A percentile compares a stretch with the other conserved stretches of the same genome.
Evolutionary conservation across 2,329 filamentous ascomycete species (phyloP).

Genomic region (Fulvia fulva): DNA sequence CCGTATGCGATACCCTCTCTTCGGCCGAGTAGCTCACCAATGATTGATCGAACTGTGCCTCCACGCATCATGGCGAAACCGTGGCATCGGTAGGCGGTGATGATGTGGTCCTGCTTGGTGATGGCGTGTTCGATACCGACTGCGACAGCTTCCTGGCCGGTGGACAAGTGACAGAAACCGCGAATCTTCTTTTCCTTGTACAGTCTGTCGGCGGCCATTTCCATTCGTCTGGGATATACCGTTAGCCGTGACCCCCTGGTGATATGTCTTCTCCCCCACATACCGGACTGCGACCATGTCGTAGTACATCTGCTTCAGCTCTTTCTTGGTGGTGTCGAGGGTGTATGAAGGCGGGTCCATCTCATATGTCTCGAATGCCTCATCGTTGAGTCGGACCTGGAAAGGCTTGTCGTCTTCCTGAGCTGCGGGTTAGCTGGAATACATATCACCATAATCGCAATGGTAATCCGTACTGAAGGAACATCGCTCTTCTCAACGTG

Average conservation of each 20-base stretch:
- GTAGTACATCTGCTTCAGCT: conserved; percentile 98
- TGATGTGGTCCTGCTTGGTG: conserved; percentile 84
- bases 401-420: conserved; percentile 94
- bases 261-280: conserved; percentile 31
- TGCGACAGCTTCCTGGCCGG: conserved; percentile 94
- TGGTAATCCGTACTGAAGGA: conserved; percentile 53
- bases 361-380: conserved; percentile 99
- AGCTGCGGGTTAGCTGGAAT: conserved; percentile 10
- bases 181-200: conserved; percentile 99
- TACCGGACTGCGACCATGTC: conserved; percentile 96
- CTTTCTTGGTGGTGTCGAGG: conserved; percentile 89
- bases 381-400: conserved; percentile 86
- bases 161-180: conserved; percentile 98
- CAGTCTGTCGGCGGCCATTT: conserved; percentile 96
- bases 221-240: conserved; percentile 73
- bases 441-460: not conserved
- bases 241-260: conserved; percentile 17
- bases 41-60: conserved; percentile 83
- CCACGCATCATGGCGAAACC: conserved; percentile 97
- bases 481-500: conserved; percentile 77
- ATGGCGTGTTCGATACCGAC: conserved; percentile 96
- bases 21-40: conserved; percentile 90
- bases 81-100: conserved; percentile 98
- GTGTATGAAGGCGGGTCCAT: conserved; percentile 94
- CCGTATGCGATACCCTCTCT: conserved; percentile 96